phyloP scores from a whole-genome alignment of 345 rosid genomes.

The Clausena lansium region DNA sequence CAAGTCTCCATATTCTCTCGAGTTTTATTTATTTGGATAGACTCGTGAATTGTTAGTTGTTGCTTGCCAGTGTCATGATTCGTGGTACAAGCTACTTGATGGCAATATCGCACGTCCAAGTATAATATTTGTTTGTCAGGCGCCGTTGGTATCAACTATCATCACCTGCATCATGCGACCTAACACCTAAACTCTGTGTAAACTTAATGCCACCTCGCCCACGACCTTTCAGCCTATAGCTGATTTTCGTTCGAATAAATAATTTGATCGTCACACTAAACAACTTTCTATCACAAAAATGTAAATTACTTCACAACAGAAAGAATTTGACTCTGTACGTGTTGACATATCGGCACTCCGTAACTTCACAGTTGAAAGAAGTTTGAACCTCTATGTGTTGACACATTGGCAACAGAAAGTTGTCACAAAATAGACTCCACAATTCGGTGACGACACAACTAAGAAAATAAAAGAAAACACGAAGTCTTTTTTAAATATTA shows the following conservation, averaged over 20 bases:
- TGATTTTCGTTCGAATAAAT: too few species aligned
- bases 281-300: too few species aligned
- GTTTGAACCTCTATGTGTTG: too few species aligned
- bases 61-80: not conserved
- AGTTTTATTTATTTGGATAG: too few species aligned
- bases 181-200: not conserved
- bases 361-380: too few species aligned
- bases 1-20: too few species aligned
- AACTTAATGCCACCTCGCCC: not conserved
- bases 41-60: not conserved
- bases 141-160: not conserved
- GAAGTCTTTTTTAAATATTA: not conserved
- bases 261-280: too few species aligned
- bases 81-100: not conserved
- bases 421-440: not conserved
- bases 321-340: too few species aligned
- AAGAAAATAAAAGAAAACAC: not conserved
- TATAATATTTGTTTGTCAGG: conserved; percentile 11
- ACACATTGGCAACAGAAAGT: too few species aligned
- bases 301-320: too few species aligned
- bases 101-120: not conserved
- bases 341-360: too few species aligned
- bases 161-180: conserved; percentile 4
- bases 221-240: too few species aligned
- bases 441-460: not conserved